Evolutionary conservation across 75 land plant genomes (phyloP).

Genomic region (Ceratopteris richardii): DNA sequence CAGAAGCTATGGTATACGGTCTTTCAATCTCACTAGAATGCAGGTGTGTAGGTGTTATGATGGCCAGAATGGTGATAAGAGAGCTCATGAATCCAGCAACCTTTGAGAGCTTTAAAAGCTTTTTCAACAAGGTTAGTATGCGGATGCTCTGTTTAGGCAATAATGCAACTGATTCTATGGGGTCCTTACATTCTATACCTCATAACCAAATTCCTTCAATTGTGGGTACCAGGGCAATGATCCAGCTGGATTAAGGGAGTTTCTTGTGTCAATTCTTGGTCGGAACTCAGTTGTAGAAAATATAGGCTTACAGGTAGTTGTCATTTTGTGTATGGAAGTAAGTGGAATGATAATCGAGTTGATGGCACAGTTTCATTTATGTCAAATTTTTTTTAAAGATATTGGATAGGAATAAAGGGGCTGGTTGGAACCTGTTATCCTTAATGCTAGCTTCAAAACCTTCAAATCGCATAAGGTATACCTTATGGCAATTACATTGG

Average conservation of each 20-base stretch:
- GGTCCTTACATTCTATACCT: too few relatives aligned
- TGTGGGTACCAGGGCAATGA: constrained; percentile 62
- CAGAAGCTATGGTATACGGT: too few relatives aligned
- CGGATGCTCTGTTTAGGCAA: too few relatives aligned
- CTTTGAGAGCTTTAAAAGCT: constrained; percentile 57
- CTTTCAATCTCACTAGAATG: not conserved
- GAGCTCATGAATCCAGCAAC: constrained; percentile 83
- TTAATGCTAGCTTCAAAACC: constrained; percentile 68
- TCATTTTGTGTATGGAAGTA: too few relatives aligned
- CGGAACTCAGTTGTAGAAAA: constrained; percentile 47
- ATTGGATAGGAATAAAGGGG: constrained; percentile 85
- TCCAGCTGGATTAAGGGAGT: constrained; percentile 88
- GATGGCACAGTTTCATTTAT: not conserved
- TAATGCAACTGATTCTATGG: too few relatives aligned
- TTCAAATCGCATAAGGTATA: constrained; percentile 79
- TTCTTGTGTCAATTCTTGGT: constrained; percentile 41
- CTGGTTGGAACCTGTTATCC: constrained; percentile 87
- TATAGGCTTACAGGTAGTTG: constrained; percentile 58
- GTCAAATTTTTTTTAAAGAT: constrained; percentile 43
- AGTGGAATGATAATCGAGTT: too few relatives aligned
- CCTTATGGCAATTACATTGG: not conserved
- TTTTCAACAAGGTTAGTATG: constrained; percentile 55
- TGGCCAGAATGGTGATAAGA: constrained; percentile 80
- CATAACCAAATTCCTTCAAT: not conserved
- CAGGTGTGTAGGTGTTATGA: constrained; percentile 86